Evolutionary conservation across 345 rosid genomes (phyloP), one percentile per base, ranked within the genome.

Genomic region (Cardamine resedifolia): DNA sequence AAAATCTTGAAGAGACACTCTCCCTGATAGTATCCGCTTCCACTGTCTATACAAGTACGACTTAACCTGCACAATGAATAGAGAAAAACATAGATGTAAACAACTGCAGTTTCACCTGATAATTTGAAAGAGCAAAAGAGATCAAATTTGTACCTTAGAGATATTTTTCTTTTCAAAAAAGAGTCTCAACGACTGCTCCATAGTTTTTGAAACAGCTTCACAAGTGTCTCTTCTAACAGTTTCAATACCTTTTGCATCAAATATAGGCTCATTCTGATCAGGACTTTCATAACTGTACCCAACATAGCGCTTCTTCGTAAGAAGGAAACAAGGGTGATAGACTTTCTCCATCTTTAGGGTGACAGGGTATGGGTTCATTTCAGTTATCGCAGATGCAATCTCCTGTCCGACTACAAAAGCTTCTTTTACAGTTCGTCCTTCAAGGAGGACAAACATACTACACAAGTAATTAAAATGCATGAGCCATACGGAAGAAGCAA

Each of bases 231-330:
- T 82, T 23, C 98, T 89, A 71, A 94, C 98, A 68, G 98, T 91
- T 82, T 94, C 98, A 27, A 91, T 91, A 48, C 98, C 98, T 81
- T 91, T 94, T 71, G 98, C 98, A 82, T 94, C 98, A 84, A 88
- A 91, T 9, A 74, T 39, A 61, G 97, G 98, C 75, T 85, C 80
- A 8, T 26, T 64, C 83, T 94, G 96, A 74, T 88, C 85, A 10
- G 86, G 82, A 77, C 77, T 89, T 82, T 89, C 98, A 45, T 88
- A 94, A 75, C 97, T 94, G 80, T 91, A 91, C 43, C 98, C 98
- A 47, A 91, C 98, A 77, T 91, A 91, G 2, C 97, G 92, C 77
- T 94, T 94, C 89, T 94, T 94, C 10, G 96, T 89, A 50, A 94
- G 91, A 63, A 94, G 97, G 81, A 94, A 94, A 80, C 96, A 91